Percentiles rank a stretch among this genome's conserved stretches.
These are phyloP conservation scores for Rhynchospora pubera DNA, from an alignment of 176 grass and related monocot species.

Conservation along the genomic window DNA sequence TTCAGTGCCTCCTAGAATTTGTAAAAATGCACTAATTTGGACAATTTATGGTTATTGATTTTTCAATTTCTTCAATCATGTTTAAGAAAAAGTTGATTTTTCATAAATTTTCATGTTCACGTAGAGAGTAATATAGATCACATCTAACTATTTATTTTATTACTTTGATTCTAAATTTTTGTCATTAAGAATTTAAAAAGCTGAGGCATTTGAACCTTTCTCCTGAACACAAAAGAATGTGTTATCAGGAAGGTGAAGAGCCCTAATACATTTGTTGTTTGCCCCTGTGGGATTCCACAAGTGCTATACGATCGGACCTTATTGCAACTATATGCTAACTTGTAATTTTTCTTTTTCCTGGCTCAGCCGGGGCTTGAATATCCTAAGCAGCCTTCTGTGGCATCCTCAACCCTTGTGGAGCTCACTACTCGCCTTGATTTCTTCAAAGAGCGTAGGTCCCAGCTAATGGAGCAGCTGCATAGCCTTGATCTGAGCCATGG, in stretches of 20 bases:
- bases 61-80: no score
- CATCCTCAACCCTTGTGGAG: slow-evolving; percentile 87
- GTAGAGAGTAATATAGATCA: no score
- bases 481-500: slow-evolving; percentile 88
- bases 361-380: slow-evolving; percentile 39
- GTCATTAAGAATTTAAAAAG: no score
- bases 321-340: neutral
- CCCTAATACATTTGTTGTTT: neutral
- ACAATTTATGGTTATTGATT: no score
- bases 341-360: neutral
- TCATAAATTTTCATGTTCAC: no score
- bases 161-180: no score
- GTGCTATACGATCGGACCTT: neutral
- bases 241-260: neutral
- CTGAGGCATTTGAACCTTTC: no score
- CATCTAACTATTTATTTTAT: no score
- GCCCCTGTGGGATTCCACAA: neutral
- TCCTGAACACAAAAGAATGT: neutral
- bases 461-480: slow-evolving; percentile 95
- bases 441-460: slow-evolving; percentile 91
- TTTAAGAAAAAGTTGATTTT: no score
- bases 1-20: no score
- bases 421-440: slow-evolving; percentile 86
- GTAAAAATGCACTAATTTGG: no score
- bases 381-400: slow-evolving; percentile 41